phyloP scores from a whole-genome alignment of 2,329 filamentous ascomycete species.

The Fusarium azukiicola region DNA sequence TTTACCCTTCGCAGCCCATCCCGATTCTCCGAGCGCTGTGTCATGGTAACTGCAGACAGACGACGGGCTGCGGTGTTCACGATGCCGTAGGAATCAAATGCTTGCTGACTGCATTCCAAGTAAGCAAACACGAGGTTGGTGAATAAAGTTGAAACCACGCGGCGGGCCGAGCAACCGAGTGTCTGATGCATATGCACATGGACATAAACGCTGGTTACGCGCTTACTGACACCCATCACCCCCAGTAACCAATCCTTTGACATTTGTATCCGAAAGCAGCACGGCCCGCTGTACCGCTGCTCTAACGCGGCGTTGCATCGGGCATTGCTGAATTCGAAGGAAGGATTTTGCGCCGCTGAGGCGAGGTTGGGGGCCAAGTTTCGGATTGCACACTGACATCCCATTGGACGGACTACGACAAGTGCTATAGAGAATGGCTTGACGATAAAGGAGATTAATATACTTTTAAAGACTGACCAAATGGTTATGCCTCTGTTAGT shows the following conservation, averaged over 20 bases:
- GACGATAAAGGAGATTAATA: background rate
- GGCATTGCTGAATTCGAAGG: background rate
- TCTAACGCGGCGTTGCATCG: conserved; percentile 18
- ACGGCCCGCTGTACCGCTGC: conserved; percentile 1
- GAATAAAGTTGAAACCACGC: background rate
- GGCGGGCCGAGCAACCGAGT: conserved; percentile 11
- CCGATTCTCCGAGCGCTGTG: conserved; percentile 19
- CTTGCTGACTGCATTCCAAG: background rate
- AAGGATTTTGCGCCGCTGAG: background rate
- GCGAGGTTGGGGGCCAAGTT: background rate
- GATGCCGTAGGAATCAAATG: background rate
- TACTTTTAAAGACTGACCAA: background rate
- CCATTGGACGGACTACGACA: too few relatives aligned
- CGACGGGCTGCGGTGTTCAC: background rate
- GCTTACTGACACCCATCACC: background rate
- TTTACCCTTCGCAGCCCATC: conserved; percentile 34
- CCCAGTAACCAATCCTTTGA: background rate
- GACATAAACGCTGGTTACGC: conserved; percentile 6
- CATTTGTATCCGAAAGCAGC: background rate
- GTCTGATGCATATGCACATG: conserved; percentile 24
- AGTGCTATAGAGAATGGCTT: too few relatives aligned
- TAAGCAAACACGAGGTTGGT: background rate
- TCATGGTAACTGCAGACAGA: background rate
- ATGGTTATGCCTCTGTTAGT: background rate
- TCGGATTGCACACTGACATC: background rate